Evolutionary conservation across 345 rosid species (phyloP).

Genomic region (Ceriops tagal): DNA sequence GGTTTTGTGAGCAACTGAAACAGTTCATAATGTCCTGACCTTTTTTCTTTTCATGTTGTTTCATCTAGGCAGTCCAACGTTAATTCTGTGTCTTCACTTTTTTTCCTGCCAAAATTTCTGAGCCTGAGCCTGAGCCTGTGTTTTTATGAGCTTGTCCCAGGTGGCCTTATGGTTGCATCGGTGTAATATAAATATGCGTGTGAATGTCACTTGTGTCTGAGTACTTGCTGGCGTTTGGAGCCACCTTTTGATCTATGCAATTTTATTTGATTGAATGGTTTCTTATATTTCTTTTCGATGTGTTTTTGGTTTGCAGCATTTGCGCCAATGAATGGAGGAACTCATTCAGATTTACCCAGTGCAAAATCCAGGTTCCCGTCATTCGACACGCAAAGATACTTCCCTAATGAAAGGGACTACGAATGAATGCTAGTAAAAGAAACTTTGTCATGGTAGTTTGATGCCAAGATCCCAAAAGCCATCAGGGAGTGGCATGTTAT

Average conservation of each 20-base stretch:
- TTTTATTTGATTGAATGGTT: background rate
- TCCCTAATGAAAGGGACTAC: constrained; percentile 13
- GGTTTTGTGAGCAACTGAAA: background rate
- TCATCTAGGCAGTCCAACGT: background rate
- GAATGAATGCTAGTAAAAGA: background rate
- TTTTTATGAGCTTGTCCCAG: no score
- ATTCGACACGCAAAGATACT: constrained; percentile 40
- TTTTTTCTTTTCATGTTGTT: background rate
- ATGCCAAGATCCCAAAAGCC: background rate
- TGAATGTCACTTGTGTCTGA: no score
- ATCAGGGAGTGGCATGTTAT: no score
- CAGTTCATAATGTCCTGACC: background rate
- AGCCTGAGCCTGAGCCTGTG: background rate
- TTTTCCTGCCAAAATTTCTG: background rate
- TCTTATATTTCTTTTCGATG: constrained; percentile 8
- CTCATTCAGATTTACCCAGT: constrained; percentile 24
- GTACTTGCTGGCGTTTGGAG: no score
- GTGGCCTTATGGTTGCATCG: no score
- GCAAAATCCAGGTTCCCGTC: constrained; percentile 39
- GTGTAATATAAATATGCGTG: no score
- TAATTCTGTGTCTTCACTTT: background rate
- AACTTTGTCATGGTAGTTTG: background rate
- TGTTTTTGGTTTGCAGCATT: constrained; percentile 51
- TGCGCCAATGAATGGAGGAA: constrained; percentile 64
- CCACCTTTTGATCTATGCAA: background rate